These are phyloP conservation scores for Fomitopsis palustris DNA, from an alignment of 1,284 basidiomycete species.

Conservation along the genomic window DNA sequence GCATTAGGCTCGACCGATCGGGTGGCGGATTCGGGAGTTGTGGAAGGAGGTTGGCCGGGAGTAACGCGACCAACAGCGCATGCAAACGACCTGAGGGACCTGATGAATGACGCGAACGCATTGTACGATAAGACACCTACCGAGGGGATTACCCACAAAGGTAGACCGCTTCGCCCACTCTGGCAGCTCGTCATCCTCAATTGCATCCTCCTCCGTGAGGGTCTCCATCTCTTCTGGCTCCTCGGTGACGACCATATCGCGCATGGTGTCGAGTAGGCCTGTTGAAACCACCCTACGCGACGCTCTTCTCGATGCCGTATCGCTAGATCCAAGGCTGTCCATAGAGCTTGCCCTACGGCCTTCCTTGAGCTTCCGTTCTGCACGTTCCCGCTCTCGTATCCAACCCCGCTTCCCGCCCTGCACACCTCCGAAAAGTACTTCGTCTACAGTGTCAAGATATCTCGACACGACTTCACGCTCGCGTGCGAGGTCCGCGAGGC, in stretches of 20 bases:
- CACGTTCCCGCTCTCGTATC: constrained; percentile 41
- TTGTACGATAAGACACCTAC: constrained; percentile 34
- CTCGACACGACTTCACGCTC: constrained; percentile 53
- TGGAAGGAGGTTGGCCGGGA: constrained; percentile 40
- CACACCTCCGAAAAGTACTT: constrained; percentile 63
- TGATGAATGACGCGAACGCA: not conserved
- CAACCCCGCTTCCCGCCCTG: constrained; percentile 51
- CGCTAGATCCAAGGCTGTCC: constrained; percentile 28
- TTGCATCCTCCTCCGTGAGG: constrained; percentile 46
- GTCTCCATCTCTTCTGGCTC: constrained; percentile 55
- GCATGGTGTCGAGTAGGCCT: constrained; percentile 49
- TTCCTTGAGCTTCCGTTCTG: constrained; percentile 29
- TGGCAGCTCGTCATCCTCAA: constrained; percentile 68
- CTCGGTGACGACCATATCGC: constrained; percentile 45
- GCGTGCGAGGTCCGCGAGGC: constrained; percentile 46
- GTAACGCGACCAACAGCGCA: constrained; percentile 48
- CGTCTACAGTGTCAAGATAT: constrained; percentile 73
- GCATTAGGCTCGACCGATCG: constrained; percentile 43
- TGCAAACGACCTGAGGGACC: constrained; percentile 51
- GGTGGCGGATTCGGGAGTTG: constrained; percentile 38
- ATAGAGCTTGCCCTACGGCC: constrained; percentile 50
- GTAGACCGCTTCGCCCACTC: constrained; percentile 64
- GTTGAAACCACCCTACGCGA: constrained; percentile 50
- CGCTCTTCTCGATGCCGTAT: constrained; percentile 15
- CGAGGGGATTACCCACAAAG: constrained; percentile 54